Conservation (phyloP, 805 yeast species). For the Wickerhamiella shivajii region DNA sequence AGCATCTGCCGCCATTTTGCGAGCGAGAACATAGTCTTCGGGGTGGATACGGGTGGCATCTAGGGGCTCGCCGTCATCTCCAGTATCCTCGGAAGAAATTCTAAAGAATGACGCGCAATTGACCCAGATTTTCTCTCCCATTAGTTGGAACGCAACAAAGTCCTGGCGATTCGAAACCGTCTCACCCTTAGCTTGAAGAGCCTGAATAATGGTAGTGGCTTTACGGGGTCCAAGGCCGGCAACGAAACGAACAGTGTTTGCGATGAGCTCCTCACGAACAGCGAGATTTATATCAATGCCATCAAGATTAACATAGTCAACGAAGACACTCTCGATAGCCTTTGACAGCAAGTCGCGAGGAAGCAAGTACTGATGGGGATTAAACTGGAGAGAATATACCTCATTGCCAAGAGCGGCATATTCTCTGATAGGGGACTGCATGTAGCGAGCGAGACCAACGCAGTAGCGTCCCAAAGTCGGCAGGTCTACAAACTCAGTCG, state of each 20-base stretch:
- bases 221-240: constrained; percentile 95
- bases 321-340: constrained; percentile 67
- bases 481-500: constrained; percentile 68
- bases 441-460: constrained; percentile 78
- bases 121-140: constrained; percentile 69
- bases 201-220: constrained; percentile 72
- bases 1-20: constrained; percentile 97
- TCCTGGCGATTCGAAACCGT: constrained; percentile 56
- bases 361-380: constrained; percentile 58
- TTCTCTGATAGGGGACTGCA: constrained; percentile 86
- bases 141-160: constrained; percentile 62
- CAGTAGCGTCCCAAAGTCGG: constrained; percentile 70
- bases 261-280: constrained; percentile 55
- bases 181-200: constrained; percentile 58
- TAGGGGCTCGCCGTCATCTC: constrained; percentile 50
- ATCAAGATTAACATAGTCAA: constrained; percentile 77
- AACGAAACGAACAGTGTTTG: constrained; percentile 58
- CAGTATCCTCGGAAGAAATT: constrained; percentile 53
- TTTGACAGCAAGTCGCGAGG: constrained; percentile 46
- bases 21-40: constrained; percentile 89
- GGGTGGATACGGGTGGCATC: constrained; percentile 97
- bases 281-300: constrained; percentile 93
- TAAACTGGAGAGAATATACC: constrained; percentile 44
- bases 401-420: constrained; percentile 72
- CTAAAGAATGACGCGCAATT: constrained; percentile 84